Evolutionary conservation across 208 protist genomes (phyloP), one percentile per base, ranked within the genome.

Genomic region (Leishmania tropica): DNA sequence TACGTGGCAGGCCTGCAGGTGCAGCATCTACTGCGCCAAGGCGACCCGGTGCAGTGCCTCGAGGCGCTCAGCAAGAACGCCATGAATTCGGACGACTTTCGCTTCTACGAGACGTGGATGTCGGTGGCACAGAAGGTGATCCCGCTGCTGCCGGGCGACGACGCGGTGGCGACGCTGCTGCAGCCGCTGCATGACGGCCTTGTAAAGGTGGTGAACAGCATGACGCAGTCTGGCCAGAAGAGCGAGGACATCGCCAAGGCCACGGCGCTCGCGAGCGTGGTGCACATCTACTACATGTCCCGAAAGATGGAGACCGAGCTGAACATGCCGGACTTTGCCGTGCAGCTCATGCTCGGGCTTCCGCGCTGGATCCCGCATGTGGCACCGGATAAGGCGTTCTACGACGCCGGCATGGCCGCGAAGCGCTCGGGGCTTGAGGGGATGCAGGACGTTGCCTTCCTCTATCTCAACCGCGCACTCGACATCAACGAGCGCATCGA

Each of bases 381-480:
- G 54, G 89, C 98, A 1, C 93, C 97, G 13, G 99, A 99, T 82
- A 97, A 98, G 89, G 97, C 96, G 0, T 99, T 99, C 88, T 99
- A 98, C 90, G 97, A 99, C 83, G 98, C 98, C 19, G 98, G 98
- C 72, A 96, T 96, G 85, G 96, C 95, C 1, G 94, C 94, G 47
- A 97, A 95, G 85, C 86, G 93, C 19, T 85, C 83, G 8, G 84
- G 74, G 5, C 40, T 85, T 31, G 88, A 89, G 24, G 90, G 89
- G 72, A 96, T 98, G 75, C 78, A 83, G 83, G 78, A 79, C 24
- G 58, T 80, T 31, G 97, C 98, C 8, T 99, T 99, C 68, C 79
- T 99, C 2, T 99, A 99, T 81, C 90, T 99, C 35, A 99, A 99
- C 90, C 96, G 96, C 37, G 98, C 96, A 75, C 90, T 99, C 47